Base-by-base conservation (phyloP, 805 yeast genomes). In the Saturnispora saitoi region DNA sequence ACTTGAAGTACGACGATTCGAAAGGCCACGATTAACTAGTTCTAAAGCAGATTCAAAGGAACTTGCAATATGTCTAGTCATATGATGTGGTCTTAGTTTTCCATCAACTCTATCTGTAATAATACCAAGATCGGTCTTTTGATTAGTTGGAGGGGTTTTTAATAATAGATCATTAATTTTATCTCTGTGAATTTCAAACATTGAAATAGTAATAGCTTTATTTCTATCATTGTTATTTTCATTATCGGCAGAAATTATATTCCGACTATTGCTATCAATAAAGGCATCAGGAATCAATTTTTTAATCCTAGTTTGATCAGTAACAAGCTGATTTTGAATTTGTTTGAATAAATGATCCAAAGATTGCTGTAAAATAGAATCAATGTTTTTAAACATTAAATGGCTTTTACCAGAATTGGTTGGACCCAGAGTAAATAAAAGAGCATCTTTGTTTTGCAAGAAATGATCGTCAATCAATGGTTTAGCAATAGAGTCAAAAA, bases 131-230 rank as follows among this genome's bases (percentile, higher is more conserved):
- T 69, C 60, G 14, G 65, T 61, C 41, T 58, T 62, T 10, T 53
- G 49, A 43, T 42, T 43, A 36, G 44, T 50, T 17, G 19, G 14
- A 37, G 54, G 28, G 19, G 42, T 49, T 26, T 28, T 36, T 4
- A 32, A 24, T 7, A 71, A 56, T 29, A 73, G 54, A 55, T 73
- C 77, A 42, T 64, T 63, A 19, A 70, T 63, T 20, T 67, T 57
- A 53, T 77, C 80, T 53, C 75, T 75, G 53, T 74, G 71, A 20
- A 78, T 64, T 55, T 78, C 81, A 58, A 73, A 74, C 66, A 76
- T 71, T 4, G 80, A 72, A n/a, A 78, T 24, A 1, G 77, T 70
- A 19, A 77, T 59, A 0, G 72, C 77, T 30, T 53, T 53, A 24
- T 43, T 42, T 29, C 17, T 34, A 34, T 12, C 9, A 17, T 32